Percentiles rank a stretch among this genome's conserved stretches.
phyloP scores from a whole-genome alignment of 495 filamentous ascomycete species.

The Aspergillus nanangensis region DNA sequence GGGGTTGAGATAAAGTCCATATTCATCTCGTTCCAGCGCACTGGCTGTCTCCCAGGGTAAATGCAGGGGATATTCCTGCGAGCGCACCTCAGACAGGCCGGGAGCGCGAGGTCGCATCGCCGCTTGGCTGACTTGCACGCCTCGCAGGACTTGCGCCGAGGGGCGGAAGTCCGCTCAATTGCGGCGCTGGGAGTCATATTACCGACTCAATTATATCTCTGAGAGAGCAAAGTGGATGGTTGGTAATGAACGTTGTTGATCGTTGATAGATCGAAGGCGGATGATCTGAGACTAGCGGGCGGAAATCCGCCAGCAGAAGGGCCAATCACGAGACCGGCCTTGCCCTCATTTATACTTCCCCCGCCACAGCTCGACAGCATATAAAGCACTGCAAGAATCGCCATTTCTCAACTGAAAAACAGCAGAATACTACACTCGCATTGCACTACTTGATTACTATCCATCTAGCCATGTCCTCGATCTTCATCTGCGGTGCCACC shows the following conservation, averaged over 20 bases:
- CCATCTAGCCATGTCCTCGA: conserved; percentile 6
- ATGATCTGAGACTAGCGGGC: too few species aligned
- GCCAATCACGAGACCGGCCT: too few species aligned
- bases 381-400: too few species aligned
- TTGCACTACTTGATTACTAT: background rate
- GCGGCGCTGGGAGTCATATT: conserved; percentile 1
- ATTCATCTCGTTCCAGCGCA: conserved; percentile 2
- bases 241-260: too few species aligned
- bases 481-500: conserved; percentile 45
- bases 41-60: conserved; percentile 31
- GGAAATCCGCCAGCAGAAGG: too few species aligned
- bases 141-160: conserved; percentile 47
- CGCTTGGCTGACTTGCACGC: conserved; percentile 51
- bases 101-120: conserved; percentile 45
- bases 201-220: background rate
- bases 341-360: too few species aligned
- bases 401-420: too few species aligned
- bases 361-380: too few species aligned
- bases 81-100: conserved; percentile 44
- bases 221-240: background rate
- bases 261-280: too few species aligned
- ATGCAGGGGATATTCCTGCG: conserved; percentile 36
- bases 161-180: conserved; percentile 21
- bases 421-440: background rate
- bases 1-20: conserved; percentile 5